These are phyloP conservation scores for Salisapilia sapeloensis DNA, from an alignment of 352 stramenopile species.

Conservation along the genomic window DNA sequence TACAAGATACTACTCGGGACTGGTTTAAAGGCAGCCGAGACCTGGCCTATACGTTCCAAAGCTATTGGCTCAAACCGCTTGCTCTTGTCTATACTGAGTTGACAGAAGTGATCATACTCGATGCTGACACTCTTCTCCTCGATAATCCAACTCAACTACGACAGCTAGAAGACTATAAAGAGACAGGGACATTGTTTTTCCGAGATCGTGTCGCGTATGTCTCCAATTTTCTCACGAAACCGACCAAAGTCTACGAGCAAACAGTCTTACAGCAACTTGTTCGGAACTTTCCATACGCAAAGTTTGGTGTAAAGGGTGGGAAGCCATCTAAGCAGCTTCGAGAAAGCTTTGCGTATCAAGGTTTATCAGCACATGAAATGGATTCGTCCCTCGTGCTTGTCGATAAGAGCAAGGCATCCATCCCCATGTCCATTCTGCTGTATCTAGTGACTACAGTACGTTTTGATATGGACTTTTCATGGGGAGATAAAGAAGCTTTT, in stretches of 20 bases:
- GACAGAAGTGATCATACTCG: too few relatives aligned
- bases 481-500: constrained; percentile 29
- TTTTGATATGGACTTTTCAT: constrained; percentile 27
- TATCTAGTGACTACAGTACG: constrained; percentile 19
- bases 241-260: constrained; percentile 5
- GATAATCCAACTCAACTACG: too few relatives aligned
- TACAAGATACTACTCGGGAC: too few relatives aligned
- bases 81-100: too few relatives aligned
- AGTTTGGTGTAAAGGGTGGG: constrained; percentile 10
- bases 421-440: constrained; percentile 20
- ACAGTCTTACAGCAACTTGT: constrained; percentile 14
- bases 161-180: too few relatives aligned
- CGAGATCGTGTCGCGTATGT: too few relatives aligned
- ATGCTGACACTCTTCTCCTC: too few relatives aligned
- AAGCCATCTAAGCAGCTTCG: constrained; percentile 18
- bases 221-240: too few relatives aligned
- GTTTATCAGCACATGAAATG: constrained; percentile 22
- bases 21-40: too few relatives aligned
- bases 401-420: constrained; percentile 14
- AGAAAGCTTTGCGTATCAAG: constrained; percentile 16
- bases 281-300: constrained; percentile 22
- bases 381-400: constrained; percentile 41
- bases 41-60: constrained; percentile 17
- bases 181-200: too few relatives aligned
- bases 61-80: constrained; percentile 45